These are phyloP conservation scores for Trypanosoma cruzi DNA, from an alignment of 208 protist species.

Conservation along the genomic window DNA sequence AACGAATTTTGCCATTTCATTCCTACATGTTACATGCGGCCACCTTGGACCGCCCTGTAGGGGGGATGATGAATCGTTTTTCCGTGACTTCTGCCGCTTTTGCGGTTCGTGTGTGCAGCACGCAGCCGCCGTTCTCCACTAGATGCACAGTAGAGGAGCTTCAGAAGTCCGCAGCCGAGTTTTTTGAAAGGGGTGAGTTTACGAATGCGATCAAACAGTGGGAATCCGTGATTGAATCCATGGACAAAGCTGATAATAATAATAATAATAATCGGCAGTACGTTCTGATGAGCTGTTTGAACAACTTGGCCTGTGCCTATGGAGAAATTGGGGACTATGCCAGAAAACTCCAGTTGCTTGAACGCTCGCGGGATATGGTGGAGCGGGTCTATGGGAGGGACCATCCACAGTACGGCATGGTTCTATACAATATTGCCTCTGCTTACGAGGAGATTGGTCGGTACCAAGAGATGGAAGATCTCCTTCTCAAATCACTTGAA, in stretches of 20 bases:
- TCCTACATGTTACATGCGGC: neutral
- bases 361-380: constrained; percentile 65
- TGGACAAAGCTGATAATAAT: constrained; percentile 40
- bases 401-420: constrained; percentile 89
- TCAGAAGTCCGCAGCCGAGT: constrained; percentile 53
- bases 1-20: neutral
- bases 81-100: neutral
- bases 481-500: constrained; percentile 59
- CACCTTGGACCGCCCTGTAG: neutral
- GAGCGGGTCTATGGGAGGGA: constrained; percentile 59
- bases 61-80: neutral
- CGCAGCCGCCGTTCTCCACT: neutral
- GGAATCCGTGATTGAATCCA: constrained; percentile 47
- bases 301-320: constrained; percentile 90
- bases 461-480: constrained; percentile 72
- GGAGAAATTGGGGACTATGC: constrained; percentile 75
- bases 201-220: constrained; percentile 63
- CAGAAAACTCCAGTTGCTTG: constrained; percentile 77
- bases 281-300: constrained; percentile 82
- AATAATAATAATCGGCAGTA: constrained; percentile 55
- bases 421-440: constrained; percentile 85
- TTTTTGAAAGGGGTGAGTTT: constrained; percentile 64
- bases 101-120: constrained; percentile 4
- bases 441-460: constrained; percentile 78
- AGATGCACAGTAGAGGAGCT: constrained; percentile 36